Base-by-base conservation (phyloP, 805 yeast genomes). In the Candida tammaniensis region DNA sequence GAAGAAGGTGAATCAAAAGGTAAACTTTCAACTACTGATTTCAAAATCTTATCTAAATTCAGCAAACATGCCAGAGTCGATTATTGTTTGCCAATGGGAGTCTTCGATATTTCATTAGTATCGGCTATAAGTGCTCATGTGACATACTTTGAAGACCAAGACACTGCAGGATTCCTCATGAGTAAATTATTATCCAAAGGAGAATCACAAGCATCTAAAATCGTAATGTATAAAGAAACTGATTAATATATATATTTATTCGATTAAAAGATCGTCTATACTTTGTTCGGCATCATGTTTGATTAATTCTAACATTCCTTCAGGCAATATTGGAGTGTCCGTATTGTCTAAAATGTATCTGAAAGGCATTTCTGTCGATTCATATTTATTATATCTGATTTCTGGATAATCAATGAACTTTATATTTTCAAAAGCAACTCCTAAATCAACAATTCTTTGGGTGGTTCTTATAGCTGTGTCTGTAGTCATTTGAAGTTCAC, bases 281-380 rank as follows among this genome's bases (percentile, higher is more conserved):
- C 82, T 76, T 60, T 87, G 88, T 44, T 86, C 89, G 2, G 94
- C 80, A 51, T 91, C 98, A 44, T 76, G 76, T 53, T 82, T 80
- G 51, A 91, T 91, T 55, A 91, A 71, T 20, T 81, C 81, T 37
- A 86, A 64, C 98, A 91, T 91, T 0, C 98, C 98, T 36, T 75
- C 74, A 1, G 98, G 98, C 52, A 91, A 68, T 8, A 93, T 84
- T 1, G 98, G 98, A 41, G 75, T 72, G 3, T 76, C 78, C 1
- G 71, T 47, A 0, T 51, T 56, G 47, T 84, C 85, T 39, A 80
- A 61, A 12, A 91, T 82, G 51, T 91, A 91, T 54, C 98, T 73
- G 65, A 91, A 91, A 3, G 98, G 98, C 98, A 91, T 91, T 55
- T 91, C 97, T 0, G 96, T 88, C 3, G 95, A 85, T 59, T 93